Base-by-base conservation (phyloP, 345 rosid genomes). In the Toxicodendron radicans region DNA sequence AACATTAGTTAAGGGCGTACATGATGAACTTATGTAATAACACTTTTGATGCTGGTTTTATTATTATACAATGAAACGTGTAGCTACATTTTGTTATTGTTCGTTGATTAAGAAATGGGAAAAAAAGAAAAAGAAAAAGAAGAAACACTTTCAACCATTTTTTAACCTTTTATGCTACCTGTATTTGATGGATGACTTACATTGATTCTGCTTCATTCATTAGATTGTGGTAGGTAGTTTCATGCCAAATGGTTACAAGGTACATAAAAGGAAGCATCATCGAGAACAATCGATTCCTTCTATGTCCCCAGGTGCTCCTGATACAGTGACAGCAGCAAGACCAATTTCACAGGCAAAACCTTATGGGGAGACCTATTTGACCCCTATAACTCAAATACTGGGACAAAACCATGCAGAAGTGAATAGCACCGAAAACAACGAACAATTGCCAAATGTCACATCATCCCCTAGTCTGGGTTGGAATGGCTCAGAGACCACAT, bases 141-240 rank as follows among this genome's bases (percentile, higher is more conserved):
- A 27, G 30, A 27, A 27, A 27, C 2, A 27, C 30, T 27, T 27
- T 27, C 30, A 27, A 27, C 30, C 30, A 27, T 27, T 27, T 27
- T 27, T 27, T 27, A 27, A 27, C 30, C 30, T 1, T 27, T 27
- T 27, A 27, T 38, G 43, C 7, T 6, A 7, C 7, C 7, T 1
- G 43, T 38, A 38, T 38, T 38, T 7, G 43, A 38, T 38, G 43
- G 8, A 38, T 38, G 43, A 38, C 53, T 23, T 46, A 10, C 35
- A 10, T 35, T 35, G 24, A 23, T 70, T 71, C 46, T 41, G 38
- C 54, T 69, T 43, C 49, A 10, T 77, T 58, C 78, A 38, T 23
- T 45, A 90, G 95, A 79, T 88, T 75, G 89, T 88, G 66, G 70
- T 87, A 14, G 95, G 91, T 43, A 90, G 90, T 83, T 90, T 84